Conservation (phyloP, 106 monocot genomes). For the Acorus calamus region DNA sequence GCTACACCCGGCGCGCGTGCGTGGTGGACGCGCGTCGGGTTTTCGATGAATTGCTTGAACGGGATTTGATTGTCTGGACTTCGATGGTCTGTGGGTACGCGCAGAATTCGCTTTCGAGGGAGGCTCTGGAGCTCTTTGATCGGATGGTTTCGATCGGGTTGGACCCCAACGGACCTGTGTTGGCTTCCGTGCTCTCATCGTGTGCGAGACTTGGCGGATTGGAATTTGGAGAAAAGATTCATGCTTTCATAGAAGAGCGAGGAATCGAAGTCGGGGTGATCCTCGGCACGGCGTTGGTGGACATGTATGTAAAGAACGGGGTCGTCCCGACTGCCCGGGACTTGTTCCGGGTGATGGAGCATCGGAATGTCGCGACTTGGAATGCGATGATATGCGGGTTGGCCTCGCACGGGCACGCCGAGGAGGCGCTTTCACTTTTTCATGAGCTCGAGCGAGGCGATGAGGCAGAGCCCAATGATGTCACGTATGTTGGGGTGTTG, state of each 20-base stretch:
- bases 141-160: conserved; percentile 40
- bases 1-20: conserved; percentile 21
- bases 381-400: conserved; percentile 68
- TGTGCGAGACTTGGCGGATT: conserved; percentile 51
- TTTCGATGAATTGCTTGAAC: conserved; percentile 45
- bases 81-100: conserved; percentile 59
- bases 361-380: conserved; percentile 59
- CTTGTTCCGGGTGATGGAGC: conserved; percentile 40
- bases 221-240: conserved; percentile 41
- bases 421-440: conserved; percentile 35
- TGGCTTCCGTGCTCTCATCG: conserved; percentile 53
- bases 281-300: conserved; percentile 66
- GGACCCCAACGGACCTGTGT: conserved; percentile 40
- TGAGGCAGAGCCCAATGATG: conserved; percentile 31
- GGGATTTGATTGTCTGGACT: conserved; percentile 50
- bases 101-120: conserved; percentile 21
- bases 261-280: conserved; percentile 43
- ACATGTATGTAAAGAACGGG: conserved; percentile 80
- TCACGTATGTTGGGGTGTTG: conserved; percentile 60
- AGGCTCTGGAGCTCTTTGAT: conserved; percentile 34
- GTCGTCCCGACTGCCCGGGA: conserved; percentile 20
- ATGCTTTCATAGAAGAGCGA: conserved; percentile 22
- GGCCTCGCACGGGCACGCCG: conserved; percentile 50
- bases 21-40: conserved; percentile 24
- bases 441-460: conserved; percentile 21